phyloP scores from a whole-genome alignment of 805 yeast genomes.

The Groenewaldozyma tartarivorans region DNA sequence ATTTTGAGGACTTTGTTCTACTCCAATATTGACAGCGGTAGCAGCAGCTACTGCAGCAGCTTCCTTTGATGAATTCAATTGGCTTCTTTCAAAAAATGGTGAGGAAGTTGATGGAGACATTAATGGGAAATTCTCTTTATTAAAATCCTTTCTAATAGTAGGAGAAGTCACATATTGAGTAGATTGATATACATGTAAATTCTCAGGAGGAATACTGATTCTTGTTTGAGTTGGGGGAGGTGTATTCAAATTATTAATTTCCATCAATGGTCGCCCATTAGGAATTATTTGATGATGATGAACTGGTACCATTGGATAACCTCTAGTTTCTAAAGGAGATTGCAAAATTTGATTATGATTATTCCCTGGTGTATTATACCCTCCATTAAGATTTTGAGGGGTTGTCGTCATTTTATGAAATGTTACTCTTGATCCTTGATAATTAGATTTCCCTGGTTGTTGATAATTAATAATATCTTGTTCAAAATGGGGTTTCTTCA shows the following conservation, averaged over 20 bases:
- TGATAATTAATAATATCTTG: background rate
- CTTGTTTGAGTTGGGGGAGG: constrained; percentile 17
- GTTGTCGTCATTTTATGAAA: background rate
- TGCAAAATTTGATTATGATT: background rate
- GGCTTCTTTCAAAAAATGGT: background rate
- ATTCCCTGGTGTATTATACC: background rate
- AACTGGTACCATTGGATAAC: too few relatives aligned
- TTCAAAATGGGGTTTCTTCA: constrained; percentile 9
- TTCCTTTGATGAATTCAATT: background rate
- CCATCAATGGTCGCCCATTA: constrained; percentile 4
- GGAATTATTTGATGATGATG: too few relatives aligned
- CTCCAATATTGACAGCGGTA: background rate
- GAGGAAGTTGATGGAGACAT: background rate
- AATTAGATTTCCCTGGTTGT: background rate
- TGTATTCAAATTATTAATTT: constrained; percentile 15
- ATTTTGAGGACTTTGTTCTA: background rate
- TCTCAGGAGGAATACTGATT: constrained; percentile 1
- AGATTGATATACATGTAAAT: background rate
- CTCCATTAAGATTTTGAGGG: background rate
- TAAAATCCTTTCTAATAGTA: too few relatives aligned
- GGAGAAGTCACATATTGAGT: too few relatives aligned
- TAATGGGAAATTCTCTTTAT: background rate
- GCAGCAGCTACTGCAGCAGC: background rate
- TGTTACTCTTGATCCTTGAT: background rate
- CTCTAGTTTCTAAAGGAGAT: too few relatives aligned